These are phyloP conservation scores for Trichosporon ovoides DNA, from an alignment of 1,284 basidiomycete genomes.

Conservation along the genomic window DNA sequence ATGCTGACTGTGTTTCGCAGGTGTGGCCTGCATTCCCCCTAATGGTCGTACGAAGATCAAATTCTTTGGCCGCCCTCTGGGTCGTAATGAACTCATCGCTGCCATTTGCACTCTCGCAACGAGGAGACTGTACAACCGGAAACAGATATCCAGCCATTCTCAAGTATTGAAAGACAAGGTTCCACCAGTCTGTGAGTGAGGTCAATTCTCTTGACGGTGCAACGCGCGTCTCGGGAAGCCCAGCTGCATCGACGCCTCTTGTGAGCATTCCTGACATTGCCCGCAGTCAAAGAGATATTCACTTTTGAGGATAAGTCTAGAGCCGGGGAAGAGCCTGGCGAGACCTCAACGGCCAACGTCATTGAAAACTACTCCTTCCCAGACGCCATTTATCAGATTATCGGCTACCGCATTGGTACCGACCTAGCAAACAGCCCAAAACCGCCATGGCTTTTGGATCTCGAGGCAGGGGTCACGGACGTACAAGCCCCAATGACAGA, in stretches of 20 bases:
- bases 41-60: slow-evolving; percentile 47
- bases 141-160: slow-evolving; percentile 48
- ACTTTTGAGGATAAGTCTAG: slow-evolving; percentile 26
- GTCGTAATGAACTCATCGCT: slow-evolving; percentile 54
- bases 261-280: slow-evolving; percentile 4
- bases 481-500: background rate
- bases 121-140: slow-evolving; percentile 40
- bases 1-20: slow-evolving; percentile 20
- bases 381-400: slow-evolving; percentile 19
- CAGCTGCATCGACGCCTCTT: background rate
- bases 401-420: slow-evolving; percentile 11
- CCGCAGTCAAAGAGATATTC: slow-evolving; percentile 23
- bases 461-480: slow-evolving; percentile 16
- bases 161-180: slow-evolving; percentile 46
- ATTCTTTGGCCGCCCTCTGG: slow-evolving; percentile 52
- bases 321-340: slow-evolving; percentile 16
- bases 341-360: slow-evolving; percentile 21
- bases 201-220: no score
- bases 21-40: slow-evolving; percentile 27
- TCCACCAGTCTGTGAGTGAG: slow-evolving; percentile 20
- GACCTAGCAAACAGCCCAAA: slow-evolving; percentile 21
- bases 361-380: slow-evolving; percentile 23
- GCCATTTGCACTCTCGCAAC: slow-evolving; percentile 52
- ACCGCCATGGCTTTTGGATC: slow-evolving; percentile 14
- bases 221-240: no score